Evolutionary conservation across 1,284 basidiomycete genomes (phyloP).

Genomic region (Cutaneotrichosporon dermatis): DNA sequence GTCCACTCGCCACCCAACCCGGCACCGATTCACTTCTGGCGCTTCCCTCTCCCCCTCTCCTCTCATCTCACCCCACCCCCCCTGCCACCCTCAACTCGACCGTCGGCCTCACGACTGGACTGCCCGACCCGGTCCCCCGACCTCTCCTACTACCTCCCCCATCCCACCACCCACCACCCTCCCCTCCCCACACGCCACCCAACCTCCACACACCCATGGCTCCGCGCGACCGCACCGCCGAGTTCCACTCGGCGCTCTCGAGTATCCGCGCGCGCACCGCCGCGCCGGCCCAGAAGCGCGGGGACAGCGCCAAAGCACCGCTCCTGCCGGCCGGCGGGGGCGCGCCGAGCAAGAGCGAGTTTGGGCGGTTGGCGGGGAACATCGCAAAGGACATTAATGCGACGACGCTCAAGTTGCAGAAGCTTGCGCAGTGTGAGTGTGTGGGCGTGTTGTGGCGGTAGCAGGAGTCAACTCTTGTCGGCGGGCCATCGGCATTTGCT

Average conservation of each 20-base stretch:
- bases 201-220: conserved; percentile 22
- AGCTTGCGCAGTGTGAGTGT: conserved; percentile 86
- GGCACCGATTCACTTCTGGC: too few species aligned
- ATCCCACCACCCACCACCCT: background rate
- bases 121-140: too few species aligned
- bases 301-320: conserved; percentile 28
- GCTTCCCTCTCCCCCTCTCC: too few species aligned
- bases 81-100: too few species aligned
- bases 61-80: too few species aligned
- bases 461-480: too few species aligned
- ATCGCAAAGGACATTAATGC: conserved; percentile 93
- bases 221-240: conserved; percentile 46
- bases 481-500: too few species aligned
- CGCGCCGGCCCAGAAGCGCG: conserved; percentile 2
- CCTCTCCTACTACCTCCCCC: background rate
- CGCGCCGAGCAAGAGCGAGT: conserved; percentile 64
- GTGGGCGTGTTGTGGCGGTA: too few species aligned
- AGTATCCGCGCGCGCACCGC: conserved; percentile 45
- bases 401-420: conserved; percentile 85
- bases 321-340: conserved; percentile 28
- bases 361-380: conserved; percentile 79
- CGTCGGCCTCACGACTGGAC: too few species aligned
- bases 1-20: too few species aligned
- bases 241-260: conserved; percentile 47
- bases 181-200: background rate